Evolutionary conservation across 225 moss, liverwort and hornwort genomes (phyloP).

Genomic region (Marchantia polymorpha): DNA sequence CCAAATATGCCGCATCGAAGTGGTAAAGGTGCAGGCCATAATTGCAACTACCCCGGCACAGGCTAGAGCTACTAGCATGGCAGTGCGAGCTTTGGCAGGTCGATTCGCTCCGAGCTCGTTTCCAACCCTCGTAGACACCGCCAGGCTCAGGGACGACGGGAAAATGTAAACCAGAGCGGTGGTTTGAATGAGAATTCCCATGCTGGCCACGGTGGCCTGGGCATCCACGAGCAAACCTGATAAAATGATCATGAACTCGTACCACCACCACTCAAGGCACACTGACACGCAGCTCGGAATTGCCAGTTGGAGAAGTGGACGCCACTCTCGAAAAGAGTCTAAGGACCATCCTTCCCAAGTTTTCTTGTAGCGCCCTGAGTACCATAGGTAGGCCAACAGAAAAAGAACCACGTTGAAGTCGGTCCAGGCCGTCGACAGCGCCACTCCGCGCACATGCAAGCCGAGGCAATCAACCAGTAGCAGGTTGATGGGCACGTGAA

Average conservation of each 20-base stretch:
- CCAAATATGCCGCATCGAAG: slow-evolving; percentile 72
- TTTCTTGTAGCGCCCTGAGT: slow-evolving; percentile 65
- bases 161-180: slow-evolving; percentile 91
- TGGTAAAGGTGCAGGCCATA: slow-evolving; percentile 70
- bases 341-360: slow-evolving; percentile 69
- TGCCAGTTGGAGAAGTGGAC: slow-evolving; percentile 70
- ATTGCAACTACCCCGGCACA: slow-evolving; percentile 66
- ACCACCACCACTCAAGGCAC: slow-evolving; percentile 99
- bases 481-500: slow-evolving; percentile 81
- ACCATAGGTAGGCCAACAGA: slow-evolving; percentile 57
- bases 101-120: slow-evolving; percentile 89
- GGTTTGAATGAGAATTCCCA: slow-evolving; percentile 87
- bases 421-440: slow-evolving; percentile 81
- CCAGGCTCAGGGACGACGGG: slow-evolving; percentile 76
- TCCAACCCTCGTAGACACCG: slow-evolving; percentile 86
- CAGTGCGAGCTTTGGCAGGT: slow-evolving; percentile 67
- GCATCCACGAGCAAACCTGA: slow-evolving; percentile 76
- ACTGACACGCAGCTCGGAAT: slow-evolving; percentile 84
- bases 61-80: slow-evolving; percentile 66
- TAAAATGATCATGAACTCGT: slow-evolving; percentile 87
- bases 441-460: slow-evolving; percentile 70
- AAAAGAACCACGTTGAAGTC: slow-evolving; percentile 83
- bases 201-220: slow-evolving; percentile 85
- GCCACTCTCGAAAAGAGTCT: slow-evolving; percentile 63
- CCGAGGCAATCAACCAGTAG: slow-evolving; percentile 57